Evolutionary conservation across 2,329 filamentous ascomycete genomes (phyloP), one percentile per base, ranked within the genome.

Genomic region (Macrophomina phaseolina): DNA sequence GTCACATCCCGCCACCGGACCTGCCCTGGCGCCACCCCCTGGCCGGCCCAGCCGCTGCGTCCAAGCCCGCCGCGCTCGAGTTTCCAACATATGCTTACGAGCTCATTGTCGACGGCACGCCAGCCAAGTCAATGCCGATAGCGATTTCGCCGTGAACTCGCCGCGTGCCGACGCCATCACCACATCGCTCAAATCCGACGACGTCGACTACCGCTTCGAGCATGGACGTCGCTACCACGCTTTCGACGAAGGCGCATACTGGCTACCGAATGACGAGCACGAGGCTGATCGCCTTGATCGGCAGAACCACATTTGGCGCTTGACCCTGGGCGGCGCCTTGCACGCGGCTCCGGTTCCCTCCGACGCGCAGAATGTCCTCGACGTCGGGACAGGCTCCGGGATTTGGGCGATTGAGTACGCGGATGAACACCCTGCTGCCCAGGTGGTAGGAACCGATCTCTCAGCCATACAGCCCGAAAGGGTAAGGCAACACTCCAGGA

Each of bases 211-310:
- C 68, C 70, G 74, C n/a, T 76, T 76, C 62, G 76, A 78, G 67
- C 78, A 79, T 58, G 77, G 77, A 1, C 71, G 77, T 2, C 73
- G 74, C 60, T 79, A 79, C 69, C 76, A 78, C 55, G 75, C 74
- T 3, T 78, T 77, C 65, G 69, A 73, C 16, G 76, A 78, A 62
- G 77, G 75, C 60, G 71, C 74, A 28, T 77, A 79, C 70, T 77
- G 74, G 75, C 36, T 28, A 51, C 52, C 76, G 67, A 79, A 79
- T 69, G 77, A 78, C 70, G 77, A 78, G 63, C 71, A 74, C 38
- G 77, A 79, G 69, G 74, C 76, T 56, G 77, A 79, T 70, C 75
- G 77, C 45, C 65, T 68, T 16, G 77, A 79, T 68, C 73, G 78
- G 8, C 71, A 78, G 60, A 76, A 79, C 70, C 76, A 77, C 72